Conservation (phyloP, 2,329 filamentous ascomycete genomes). For the Drechmeria coniospora region DNA sequence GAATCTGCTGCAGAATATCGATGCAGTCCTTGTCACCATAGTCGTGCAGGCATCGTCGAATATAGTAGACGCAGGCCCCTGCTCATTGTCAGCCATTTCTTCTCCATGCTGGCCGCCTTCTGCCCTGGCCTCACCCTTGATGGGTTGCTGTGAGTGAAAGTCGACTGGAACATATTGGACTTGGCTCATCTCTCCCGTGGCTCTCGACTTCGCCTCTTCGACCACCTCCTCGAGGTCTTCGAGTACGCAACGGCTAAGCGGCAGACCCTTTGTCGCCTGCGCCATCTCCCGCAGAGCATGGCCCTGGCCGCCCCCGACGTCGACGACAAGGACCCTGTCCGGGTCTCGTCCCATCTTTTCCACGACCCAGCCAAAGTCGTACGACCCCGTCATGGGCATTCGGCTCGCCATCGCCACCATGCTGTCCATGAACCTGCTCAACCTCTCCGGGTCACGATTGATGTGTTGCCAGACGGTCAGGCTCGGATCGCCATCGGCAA, state of each 20-base stretch:
- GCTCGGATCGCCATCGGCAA: conserved; percentile 12
- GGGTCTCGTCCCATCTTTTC: background rate
- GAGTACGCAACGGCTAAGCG: conserved; percentile 4
- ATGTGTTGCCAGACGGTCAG: conserved; percentile 17
- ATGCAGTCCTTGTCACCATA: conserved; percentile 18
- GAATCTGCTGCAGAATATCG: conserved; percentile 14
- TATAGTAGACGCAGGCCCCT: conserved; percentile 21
- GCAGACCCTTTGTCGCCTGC: conserved; percentile 1
- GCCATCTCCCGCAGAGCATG: conserved; percentile 8
- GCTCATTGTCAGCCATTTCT: background rate
- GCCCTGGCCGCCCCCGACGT: conserved; percentile 7
- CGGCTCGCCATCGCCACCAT: conserved; percentile 12
- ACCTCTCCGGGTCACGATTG: conserved; percentile 8
- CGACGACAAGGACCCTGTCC: conserved; percentile 5
- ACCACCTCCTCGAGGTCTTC: conserved; percentile 6
- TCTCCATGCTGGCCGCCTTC: background rate
- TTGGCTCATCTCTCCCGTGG: conserved; percentile 1
- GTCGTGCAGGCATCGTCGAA: conserved; percentile 21
- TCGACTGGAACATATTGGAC: conserved; percentile 3
- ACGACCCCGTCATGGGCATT: conserved; percentile 12
- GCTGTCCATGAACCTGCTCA: conserved; percentile 12
- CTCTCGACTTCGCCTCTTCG: conserved; percentile 8
- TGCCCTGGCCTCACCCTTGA: conserved; percentile 4
- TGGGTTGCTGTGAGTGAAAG: conserved; percentile 9
- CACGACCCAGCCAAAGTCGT: conserved; percentile 16